Conservation (phyloP, 495 filamentous ascomycete genomes). For the Oleoguttula mirabilis region DNA sequence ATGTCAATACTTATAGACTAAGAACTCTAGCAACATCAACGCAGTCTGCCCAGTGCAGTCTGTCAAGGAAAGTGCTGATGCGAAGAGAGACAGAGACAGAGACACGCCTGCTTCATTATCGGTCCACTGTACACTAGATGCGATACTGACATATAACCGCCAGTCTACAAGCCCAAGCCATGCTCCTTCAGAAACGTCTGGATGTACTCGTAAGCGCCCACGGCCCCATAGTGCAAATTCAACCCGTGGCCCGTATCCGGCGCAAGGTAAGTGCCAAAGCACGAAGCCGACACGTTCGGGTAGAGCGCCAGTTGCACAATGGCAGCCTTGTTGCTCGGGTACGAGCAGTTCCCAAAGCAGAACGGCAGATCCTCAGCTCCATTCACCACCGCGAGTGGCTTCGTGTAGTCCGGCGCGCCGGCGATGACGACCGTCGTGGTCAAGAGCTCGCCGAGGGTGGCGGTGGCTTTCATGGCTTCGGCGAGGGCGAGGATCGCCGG, state of each 20-base stretch:
- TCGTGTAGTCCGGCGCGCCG: too few species aligned
- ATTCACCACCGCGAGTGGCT: background rate
- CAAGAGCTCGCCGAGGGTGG: background rate
- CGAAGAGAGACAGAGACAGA: too few species aligned
- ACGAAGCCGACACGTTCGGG: too few species aligned
- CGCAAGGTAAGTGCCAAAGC: background rate
- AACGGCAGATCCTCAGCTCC: background rate
- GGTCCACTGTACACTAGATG: too few species aligned
- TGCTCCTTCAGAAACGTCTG: background rate
- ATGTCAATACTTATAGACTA: too few species aligned
- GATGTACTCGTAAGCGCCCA: background rate
- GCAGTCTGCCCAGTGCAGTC: too few species aligned
- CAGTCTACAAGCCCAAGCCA: background rate
- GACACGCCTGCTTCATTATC: too few species aligned
- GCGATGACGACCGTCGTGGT: background rate
- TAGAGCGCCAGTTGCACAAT: background rate
- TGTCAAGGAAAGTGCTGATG: too few species aligned
- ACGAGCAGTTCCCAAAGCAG: conserved; percentile 1
- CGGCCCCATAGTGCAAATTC: background rate
- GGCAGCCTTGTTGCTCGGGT: background rate
- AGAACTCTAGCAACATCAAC: too few species aligned
- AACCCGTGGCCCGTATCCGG: background rate
- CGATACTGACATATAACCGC: too few species aligned
- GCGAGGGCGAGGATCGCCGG: background rate
- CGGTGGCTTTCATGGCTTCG: background rate